Base-by-base conservation (phyloP, 108 stramenopile species). In the Epipyxis sp. region DNA sequence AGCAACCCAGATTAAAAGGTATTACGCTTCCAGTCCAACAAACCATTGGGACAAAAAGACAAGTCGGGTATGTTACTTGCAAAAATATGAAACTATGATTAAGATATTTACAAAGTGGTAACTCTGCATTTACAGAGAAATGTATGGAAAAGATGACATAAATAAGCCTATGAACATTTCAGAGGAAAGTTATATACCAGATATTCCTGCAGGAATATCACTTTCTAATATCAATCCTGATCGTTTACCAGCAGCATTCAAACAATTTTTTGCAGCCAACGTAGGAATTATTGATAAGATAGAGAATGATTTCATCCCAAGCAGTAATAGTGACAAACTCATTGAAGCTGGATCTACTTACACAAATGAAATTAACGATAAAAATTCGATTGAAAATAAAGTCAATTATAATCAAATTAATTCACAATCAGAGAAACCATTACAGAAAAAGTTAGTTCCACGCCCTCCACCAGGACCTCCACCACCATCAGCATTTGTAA, bases 391-490 rank as follows among this genome's bases (percentile, higher is more conserved):
- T 3, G 35, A 65, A 32, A 16, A 29, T 6, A 65, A 65, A 32
- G 46, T 50, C 13, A 20, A 20, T 13, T 6, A 50, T 13, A 50
- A 50, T 13, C 13, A 50, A 50, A 20, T 6, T 13, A 20, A 65
- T 10, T 10, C 10, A 13, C 20, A 65, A 6, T 32, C 20, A 32
- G 34, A 29, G 35, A 65, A 65, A 32, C 20, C 20, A 32, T 6
- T 32, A 32, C 10, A 13, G 61, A 65, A 35, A 16, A 65, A 65
- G 61, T 65, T 65, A 16, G 10, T 13, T 3, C 61, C 61, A 13
- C 27, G 35, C 6, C 61, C 61, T 29, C 61, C 61, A 6, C 35
- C 61, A 32, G 61, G 61, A 32, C 61, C 61, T 35, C 61, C 61
- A 6, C 61, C 61, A 13, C 30, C 61, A 13, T 10, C 10, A 6